Evolutionary conservation across 192 early-diverging fungal species (phyloP).

Genomic region (Diversispora eburnea): DNA sequence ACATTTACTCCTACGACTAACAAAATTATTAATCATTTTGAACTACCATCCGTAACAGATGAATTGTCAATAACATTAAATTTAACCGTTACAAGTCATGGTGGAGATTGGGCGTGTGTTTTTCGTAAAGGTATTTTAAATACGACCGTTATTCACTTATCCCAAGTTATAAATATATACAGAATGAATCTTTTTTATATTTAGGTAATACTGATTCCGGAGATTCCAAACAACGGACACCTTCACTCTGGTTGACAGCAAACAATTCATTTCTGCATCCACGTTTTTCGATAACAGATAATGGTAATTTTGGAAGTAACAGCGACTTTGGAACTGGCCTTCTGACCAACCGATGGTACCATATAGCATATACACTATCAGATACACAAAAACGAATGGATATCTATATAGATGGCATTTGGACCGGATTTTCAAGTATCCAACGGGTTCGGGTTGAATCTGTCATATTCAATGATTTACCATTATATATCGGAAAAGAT

Average conservation of each 20-base stretch:
- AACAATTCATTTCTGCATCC: not conserved
- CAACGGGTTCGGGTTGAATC: not conserved
- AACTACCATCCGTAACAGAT: conserved; percentile 11
- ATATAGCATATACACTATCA: conserved; percentile 26
- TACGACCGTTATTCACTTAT: not conserved
- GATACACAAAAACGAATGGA: conserved; percentile 14
- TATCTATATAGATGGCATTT: conserved; percentile 18
- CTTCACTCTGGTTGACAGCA: conserved; percentile 6
- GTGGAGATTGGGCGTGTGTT: not conserved
- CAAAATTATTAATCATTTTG: not conserved
- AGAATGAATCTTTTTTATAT: not conserved
- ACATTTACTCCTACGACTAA: not conserved
- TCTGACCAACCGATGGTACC: conserved; percentile 9
- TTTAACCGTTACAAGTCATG: not conserved
- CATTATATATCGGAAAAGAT: conserved; percentile 17
- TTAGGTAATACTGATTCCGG: not conserved
- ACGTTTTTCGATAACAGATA: not conserved
- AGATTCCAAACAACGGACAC: not conserved
- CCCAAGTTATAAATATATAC: not conserved
- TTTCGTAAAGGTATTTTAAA: conserved; percentile 24
- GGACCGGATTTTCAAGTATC: conserved; percentile 4
- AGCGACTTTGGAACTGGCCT: not conserved
- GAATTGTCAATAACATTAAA: conserved; percentile 17
- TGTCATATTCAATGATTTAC: conserved; percentile 22
- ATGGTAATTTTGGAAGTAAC: not conserved